Percentiles rank a stretch among this genome's conserved stretches.
Conservation (phyloP, 352 stramenopile species). For the Aphanomyces cochlioides region DNA sequence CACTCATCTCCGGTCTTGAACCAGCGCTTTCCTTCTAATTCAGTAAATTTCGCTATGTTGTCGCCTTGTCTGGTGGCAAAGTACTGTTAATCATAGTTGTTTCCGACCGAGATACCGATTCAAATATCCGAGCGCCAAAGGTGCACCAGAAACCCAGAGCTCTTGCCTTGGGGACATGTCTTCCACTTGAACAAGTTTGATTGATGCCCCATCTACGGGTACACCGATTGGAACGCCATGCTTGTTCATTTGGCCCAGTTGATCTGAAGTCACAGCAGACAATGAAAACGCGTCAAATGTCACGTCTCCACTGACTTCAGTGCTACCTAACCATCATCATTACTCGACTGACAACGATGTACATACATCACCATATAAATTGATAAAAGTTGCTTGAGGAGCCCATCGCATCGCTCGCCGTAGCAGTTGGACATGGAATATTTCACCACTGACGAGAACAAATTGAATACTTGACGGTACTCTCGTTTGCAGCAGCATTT, state of each 20-base stretch:
- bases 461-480: neutral
- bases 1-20: constrained; percentile 32
- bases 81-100: too few species aligned
- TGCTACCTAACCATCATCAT: constrained; percentile 29
- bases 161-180: constrained; percentile 20
- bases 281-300: constrained; percentile 10
- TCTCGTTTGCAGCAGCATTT: constrained; percentile 30
- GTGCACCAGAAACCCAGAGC: constrained; percentile 36
- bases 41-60: neutral
- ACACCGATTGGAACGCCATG: constrained; percentile 26
- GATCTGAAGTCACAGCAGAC: neutral
- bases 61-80: neutral
- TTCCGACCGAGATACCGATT: neutral
- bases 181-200: neutral
- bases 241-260: neutral
- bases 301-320: constrained; percentile 35
- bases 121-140: constrained; percentile 39
- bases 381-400: constrained; percentile 32
- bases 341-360: neutral
- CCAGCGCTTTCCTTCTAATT: neutral
- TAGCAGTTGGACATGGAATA: constrained; percentile 32
- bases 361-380: constrained; percentile 38
- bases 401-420: constrained; percentile 18
- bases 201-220: neutral
- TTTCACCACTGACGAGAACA: constrained; percentile 37